Conservation (phyloP, 768 basidiomycete species). For the Lactarius hengduanensis region DNA sequence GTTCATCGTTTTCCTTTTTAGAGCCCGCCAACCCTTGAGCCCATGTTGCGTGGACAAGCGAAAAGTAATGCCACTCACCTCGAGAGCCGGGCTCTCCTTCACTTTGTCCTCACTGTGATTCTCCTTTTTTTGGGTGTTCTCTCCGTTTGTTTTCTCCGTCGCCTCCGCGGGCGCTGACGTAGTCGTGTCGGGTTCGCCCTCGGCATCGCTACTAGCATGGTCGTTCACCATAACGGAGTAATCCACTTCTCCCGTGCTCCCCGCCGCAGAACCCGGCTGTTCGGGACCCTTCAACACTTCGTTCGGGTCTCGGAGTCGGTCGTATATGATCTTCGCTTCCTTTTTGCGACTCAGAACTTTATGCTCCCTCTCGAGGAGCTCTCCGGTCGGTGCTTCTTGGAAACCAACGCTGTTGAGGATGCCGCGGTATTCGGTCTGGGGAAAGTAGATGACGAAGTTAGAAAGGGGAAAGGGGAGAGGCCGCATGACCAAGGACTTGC, state of each 20-base stretch:
- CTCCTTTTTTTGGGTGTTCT: slow-evolving; percentile 6
- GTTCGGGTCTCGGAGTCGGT: slow-evolving; percentile 15
- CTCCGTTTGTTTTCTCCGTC: slow-evolving; percentile 19
- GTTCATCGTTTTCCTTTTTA: slow-evolving; percentile 24
- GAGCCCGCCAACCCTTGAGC: neutral
- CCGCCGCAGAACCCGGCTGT: slow-evolving; percentile 3
- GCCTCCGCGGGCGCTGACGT: slow-evolving; percentile 10
- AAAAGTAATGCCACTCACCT: slow-evolving; percentile 13
- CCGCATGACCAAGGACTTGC: slow-evolving; percentile 4
- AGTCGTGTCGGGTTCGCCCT: slow-evolving; percentile 25
- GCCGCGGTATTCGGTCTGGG: slow-evolving; percentile 20
- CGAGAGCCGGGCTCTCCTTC: slow-evolving; percentile 18
- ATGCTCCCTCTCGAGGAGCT: slow-evolving; percentile 20
- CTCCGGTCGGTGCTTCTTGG: slow-evolving; percentile 21
- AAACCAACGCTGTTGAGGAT: slow-evolving; percentile 25
- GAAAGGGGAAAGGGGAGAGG: neutral
- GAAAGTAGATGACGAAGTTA: neutral
- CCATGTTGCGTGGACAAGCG: neutral
- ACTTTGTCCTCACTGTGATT: slow-evolving; percentile 8
- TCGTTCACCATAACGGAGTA: slow-evolving; percentile 19
- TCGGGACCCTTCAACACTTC: slow-evolving; percentile 7
- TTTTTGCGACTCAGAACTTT: slow-evolving; percentile 18
- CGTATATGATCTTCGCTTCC: slow-evolving; percentile 22
- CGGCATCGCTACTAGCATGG: slow-evolving; percentile 21
- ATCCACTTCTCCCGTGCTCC: slow-evolving; percentile 18